Evolutionary conservation across 345 rosid species (phyloP).

Genomic region (Rhodamnia rubescens): DNA sequence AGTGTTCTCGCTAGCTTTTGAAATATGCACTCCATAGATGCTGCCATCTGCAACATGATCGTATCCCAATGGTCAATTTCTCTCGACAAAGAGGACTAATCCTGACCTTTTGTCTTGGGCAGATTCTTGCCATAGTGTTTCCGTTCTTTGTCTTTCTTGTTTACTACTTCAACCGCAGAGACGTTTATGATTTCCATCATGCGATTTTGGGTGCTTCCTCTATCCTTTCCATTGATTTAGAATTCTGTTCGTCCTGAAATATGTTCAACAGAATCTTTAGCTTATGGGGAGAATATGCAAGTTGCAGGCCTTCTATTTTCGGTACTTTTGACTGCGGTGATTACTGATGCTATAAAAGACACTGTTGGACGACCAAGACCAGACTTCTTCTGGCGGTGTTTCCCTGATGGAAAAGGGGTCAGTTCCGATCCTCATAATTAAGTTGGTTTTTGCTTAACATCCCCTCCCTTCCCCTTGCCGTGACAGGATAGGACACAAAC

Average conservation of each 20-base stretch:
- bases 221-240: neutral
- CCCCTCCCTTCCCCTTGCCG: neutral
- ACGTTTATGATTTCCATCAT: conserved; percentile 56
- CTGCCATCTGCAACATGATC: neutral
- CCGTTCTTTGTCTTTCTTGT: conserved; percentile 26
- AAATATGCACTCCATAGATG: neutral
- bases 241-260: neutral
- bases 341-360: conserved; percentile 52
- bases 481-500: neutral
- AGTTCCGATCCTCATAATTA: neutral
- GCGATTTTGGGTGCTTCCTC: conserved; percentile 30
- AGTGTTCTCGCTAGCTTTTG: neutral
- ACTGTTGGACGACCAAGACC: conserved; percentile 63
- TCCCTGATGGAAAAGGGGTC: conserved; percentile 46
- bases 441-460: neutral
- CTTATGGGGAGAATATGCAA: neutral
- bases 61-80: conserved; percentile 5
- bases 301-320: conserved; percentile 37
- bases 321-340: conserved; percentile 41
- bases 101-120: neutral
- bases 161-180: conserved; percentile 29
- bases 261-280: neutral
- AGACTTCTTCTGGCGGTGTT: conserved; percentile 56
- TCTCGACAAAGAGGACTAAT: neutral
- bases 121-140: conserved; percentile 28